phyloP scores from a whole-genome alignment of 345 rosid species.

The Kandelia obovata region DNA sequence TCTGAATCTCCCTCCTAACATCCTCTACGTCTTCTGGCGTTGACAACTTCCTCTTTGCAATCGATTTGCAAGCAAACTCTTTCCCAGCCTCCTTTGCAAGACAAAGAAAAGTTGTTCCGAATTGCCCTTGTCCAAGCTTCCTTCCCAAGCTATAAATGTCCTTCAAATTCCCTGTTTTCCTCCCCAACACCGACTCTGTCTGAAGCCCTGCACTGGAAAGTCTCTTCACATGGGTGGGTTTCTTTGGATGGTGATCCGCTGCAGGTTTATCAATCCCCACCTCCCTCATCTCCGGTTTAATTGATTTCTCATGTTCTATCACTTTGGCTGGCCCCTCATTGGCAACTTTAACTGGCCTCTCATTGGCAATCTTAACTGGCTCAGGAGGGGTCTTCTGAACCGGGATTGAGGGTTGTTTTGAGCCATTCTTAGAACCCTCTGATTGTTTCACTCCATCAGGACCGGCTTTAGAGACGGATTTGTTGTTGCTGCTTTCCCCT shows the following conservation, averaged over 20 bases:
- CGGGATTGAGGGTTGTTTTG: conserved; percentile 19
- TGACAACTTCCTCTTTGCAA: conserved; percentile 72
- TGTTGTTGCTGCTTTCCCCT: conserved; percentile 26
- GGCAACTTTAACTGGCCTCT: neutral
- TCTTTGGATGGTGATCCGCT: conserved; percentile 40
- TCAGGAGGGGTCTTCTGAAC: conserved; percentile 66
- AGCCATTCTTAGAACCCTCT: conserved; percentile 20
- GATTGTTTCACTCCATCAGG: conserved; percentile 22
- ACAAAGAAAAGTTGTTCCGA: conserved; percentile 87
- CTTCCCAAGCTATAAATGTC: conserved; percentile 76
- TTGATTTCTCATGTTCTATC: conserved; percentile 21
- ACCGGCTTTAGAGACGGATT: conserved; percentile 16
- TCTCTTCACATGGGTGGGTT: conserved; percentile 54
- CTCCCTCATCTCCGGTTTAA: conserved; percentile 22
- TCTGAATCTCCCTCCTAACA: conserved; percentile 91
- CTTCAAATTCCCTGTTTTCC: conserved; percentile 74
- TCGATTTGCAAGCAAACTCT: conserved; percentile 81
- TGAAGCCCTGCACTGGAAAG: conserved; percentile 59
- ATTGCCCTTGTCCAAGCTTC: conserved; percentile 95
- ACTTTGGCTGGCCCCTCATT: conserved; percentile 17
- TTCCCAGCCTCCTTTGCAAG: conserved; percentile 56
- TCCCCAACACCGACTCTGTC: conserved; percentile 66
- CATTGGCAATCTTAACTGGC: conserved; percentile 46
- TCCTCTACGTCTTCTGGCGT: conserved; percentile 79
- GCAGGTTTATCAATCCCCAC: conserved; percentile 14